Evolutionary conservation across 176 grass and related monocot genomes (phyloP).

Genomic region (Melocanna baccifera): DNA sequence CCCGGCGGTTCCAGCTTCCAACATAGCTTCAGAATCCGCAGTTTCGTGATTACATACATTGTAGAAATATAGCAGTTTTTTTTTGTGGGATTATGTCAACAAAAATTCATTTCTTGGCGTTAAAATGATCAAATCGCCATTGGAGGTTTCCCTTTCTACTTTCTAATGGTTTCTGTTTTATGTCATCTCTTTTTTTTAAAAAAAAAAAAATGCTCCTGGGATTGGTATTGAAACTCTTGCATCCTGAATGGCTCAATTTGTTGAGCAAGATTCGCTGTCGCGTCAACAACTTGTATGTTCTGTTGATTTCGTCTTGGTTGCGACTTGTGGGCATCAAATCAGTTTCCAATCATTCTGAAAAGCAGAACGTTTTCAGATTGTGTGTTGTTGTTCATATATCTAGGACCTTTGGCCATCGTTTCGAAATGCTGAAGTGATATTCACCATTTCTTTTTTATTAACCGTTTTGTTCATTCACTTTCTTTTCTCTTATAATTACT

Average conservation of each 20-base stretch:
- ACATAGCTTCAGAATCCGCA: not conserved
- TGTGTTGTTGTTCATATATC: not conserved
- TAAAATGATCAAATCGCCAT: not conserved
- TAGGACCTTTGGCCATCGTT: not conserved
- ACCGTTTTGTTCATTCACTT: too few species aligned
- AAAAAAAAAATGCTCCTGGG: not conserved
- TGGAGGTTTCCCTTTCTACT: not conserved
- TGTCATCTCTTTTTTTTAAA: not conserved
- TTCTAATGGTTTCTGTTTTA: not conserved
- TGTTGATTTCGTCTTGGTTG: not conserved
- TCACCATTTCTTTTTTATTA: too few species aligned
- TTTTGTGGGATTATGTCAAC: not conserved
- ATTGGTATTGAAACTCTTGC: not conserved
- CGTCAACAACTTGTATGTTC: not conserved
- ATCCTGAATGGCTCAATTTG: not conserved
- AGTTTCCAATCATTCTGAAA: not conserved
- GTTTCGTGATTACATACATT: not conserved
- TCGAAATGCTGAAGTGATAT: not conserved
- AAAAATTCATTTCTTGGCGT: not conserved
- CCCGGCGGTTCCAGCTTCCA: not conserved
- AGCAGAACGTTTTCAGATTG: not conserved
- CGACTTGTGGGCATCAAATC: not conserved
- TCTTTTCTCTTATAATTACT: too few species aligned
- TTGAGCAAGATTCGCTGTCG: not conserved
- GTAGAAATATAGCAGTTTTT: not conserved